These are phyloP conservation scores for Fusarium continuum DNA, from an alignment of 2,329 filamentous ascomycete genomes.

Conservation along the genomic window DNA sequence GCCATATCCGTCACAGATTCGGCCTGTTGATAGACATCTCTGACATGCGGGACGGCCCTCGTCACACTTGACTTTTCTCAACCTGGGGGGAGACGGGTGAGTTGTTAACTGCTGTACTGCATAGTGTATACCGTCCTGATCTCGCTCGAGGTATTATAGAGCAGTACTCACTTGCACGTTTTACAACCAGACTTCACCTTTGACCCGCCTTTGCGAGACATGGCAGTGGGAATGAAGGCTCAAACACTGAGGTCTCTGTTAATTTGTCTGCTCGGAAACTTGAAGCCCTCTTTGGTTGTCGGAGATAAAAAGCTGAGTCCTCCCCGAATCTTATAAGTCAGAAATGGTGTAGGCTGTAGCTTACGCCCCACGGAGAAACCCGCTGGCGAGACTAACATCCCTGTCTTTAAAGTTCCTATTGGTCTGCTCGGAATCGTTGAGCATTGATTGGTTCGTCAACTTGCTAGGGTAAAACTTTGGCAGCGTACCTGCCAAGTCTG, in stretches of 20 bases:
- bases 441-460: constrained; percentile 25
- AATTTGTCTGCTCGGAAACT: constrained; percentile 38
- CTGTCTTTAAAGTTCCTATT: constrained; percentile 10
- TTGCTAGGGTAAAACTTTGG: no score
- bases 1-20: constrained; percentile 32
- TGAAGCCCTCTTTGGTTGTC: constrained; percentile 26
- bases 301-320: neutral
- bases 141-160: neutral
- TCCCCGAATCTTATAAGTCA: constrained; percentile 18
- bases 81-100: neutral
- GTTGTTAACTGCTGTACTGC: neutral
- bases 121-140: neutral
- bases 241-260: neutral
- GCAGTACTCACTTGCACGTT: constrained; percentile 32
- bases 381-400: constrained; percentile 1
- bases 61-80: constrained; percentile 36
- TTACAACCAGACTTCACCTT: constrained; percentile 35
- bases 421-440: constrained; percentile 31
- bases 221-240: neutral
- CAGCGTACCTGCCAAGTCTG: neutral
- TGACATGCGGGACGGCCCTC: constrained; percentile 29
- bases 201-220: constrained; percentile 22
- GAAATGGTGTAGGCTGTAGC: neutral
- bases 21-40: constrained; percentile 32
- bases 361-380: constrained; percentile 16